Percentiles rank a stretch among this genome's conserved stretches.
phyloP scores from a whole-genome alignment of 2,329 filamentous ascomycete species.

The Chaetomiaceae sp. region DNA sequence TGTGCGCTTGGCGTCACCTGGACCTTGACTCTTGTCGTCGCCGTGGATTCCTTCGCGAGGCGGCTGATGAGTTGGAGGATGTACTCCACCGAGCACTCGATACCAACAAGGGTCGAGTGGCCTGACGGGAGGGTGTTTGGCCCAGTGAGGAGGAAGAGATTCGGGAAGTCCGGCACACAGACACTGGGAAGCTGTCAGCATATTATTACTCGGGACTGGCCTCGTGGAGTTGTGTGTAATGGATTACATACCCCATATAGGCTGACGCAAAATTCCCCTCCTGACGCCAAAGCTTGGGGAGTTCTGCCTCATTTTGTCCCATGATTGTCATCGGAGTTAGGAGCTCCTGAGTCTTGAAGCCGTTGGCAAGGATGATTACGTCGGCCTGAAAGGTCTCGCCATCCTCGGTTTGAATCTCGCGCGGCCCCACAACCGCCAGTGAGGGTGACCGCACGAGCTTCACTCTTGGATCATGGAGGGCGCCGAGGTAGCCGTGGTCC shows the following conservation, averaged over 20 bases:
- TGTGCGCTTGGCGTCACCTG: not conserved
- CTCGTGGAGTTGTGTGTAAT: not conserved
- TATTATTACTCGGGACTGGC: not conserved
- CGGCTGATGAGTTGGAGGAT: not conserved
- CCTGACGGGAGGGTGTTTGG: not conserved
- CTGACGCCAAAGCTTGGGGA: not conserved
- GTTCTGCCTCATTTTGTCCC: not conserved
- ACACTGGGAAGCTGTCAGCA: not conserved
- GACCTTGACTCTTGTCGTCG: not conserved
- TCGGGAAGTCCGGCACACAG: not conserved
- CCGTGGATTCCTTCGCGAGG: not conserved
- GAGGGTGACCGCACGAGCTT: not conserved
- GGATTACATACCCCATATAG: not conserved
- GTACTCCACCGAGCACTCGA: not conserved
- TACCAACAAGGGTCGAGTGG: not conserved
- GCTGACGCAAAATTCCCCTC: not conserved
- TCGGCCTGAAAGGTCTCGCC: not conserved
- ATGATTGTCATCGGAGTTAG: not conserved
- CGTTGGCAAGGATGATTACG: not conserved
- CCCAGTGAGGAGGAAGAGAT: not conserved
- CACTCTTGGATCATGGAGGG: not conserved
- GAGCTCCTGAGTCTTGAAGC: not conserved
- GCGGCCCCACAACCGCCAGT: not conserved
- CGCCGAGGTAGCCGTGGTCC: not conserved
- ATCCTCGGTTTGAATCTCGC: not conserved